These are phyloP conservation scores for Ceriops tagal DNA, from an alignment of 345 rosid genomes.

Conservation along the genomic window DNA sequence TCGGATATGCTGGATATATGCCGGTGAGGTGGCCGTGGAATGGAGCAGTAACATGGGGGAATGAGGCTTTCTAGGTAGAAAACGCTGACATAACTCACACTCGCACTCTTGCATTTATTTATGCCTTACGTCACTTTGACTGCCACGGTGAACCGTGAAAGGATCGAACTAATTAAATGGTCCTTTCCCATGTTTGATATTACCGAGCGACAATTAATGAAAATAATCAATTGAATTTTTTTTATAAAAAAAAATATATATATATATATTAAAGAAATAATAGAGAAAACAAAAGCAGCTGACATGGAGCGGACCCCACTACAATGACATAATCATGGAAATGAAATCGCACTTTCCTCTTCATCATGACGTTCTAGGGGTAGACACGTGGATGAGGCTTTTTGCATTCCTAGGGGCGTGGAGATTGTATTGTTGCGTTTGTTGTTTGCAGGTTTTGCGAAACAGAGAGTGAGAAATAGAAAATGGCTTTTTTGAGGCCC, in stretches of 20 bases:
- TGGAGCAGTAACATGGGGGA: neutral
- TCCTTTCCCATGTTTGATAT: too few species aligned
- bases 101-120: neutral
- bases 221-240: too few species aligned
- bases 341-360: slow-evolving; percentile 28
- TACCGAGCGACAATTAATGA: too few species aligned
- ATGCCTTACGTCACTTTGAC: slow-evolving; percentile 26
- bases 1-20: slow-evolving; percentile 21
- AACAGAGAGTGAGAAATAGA: neutral
- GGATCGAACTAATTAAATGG: slow-evolving; percentile 12
- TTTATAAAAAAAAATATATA: neutral
- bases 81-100: too few species aligned
- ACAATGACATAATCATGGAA: slow-evolving; percentile 29
- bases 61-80: neutral
- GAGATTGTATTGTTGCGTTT: slow-evolving; percentile 22
- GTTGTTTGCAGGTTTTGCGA: too few species aligned
- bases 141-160: slow-evolving; percentile 16
- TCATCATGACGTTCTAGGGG: slow-evolving; percentile 32
- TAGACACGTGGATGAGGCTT: slow-evolving; percentile 30
- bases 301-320: slow-evolving; percentile 20
- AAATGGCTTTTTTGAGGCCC: neutral
- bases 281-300: neutral
- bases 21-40: slow-evolving; percentile 24
- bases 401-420: slow-evolving; percentile 36
- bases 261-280: neutral